phyloP scores from a whole-genome alignment of 495 filamentous ascomycete genomes.

The Paragyromitra xinjiangensis region DNA sequence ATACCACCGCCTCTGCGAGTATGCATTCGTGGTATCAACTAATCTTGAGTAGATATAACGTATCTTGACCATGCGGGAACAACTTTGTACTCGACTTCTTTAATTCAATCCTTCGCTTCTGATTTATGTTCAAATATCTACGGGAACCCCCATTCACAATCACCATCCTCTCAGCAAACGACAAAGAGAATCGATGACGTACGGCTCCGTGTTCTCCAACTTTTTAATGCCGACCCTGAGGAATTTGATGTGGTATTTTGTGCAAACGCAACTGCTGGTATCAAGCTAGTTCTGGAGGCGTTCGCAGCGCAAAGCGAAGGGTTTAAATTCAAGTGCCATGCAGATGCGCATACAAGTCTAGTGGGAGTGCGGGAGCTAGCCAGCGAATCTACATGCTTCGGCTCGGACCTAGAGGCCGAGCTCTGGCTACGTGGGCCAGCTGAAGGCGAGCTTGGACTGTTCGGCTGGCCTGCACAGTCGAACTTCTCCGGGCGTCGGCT shows the following conservation, averaged over 20 bases:
- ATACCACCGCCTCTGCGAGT: background rate
- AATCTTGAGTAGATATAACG: slow-evolving; percentile 67
- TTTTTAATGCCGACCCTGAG: slow-evolving; percentile 84
- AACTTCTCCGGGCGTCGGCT: slow-evolving; percentile 89
- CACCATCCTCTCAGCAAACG: slow-evolving; percentile 78
- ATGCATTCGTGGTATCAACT: slow-evolving; percentile 19
- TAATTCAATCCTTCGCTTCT: slow-evolving; percentile 77
- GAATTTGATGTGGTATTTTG: slow-evolving; percentile 91
- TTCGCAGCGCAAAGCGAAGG: slow-evolving; percentile 71
- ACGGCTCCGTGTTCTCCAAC: slow-evolving; percentile 73
- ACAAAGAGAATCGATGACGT: slow-evolving; percentile 78
- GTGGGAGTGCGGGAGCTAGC: slow-evolving; percentile 83
- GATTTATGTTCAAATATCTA: slow-evolving; percentile 82
- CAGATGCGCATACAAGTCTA: slow-evolving; percentile 86
- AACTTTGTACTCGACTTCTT: slow-evolving; percentile 79
- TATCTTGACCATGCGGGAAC: slow-evolving; percentile 96
- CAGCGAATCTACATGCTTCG: slow-evolving; percentile 70
- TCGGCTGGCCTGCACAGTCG: slow-evolving; percentile 90
- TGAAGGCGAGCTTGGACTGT: slow-evolving; percentile 62
- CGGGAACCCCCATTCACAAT: slow-evolving; percentile 92
- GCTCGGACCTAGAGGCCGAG: slow-evolving; percentile 71
- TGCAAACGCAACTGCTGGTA: slow-evolving; percentile 88
- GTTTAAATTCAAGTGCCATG: slow-evolving; percentile 85
- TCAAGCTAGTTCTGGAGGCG: slow-evolving; percentile 83
- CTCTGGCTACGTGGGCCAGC: slow-evolving; percentile 67